Base-by-base conservation (phyloP, 2,329 filamentous ascomycete species). In the Nigrospora sphaerica region DNA sequence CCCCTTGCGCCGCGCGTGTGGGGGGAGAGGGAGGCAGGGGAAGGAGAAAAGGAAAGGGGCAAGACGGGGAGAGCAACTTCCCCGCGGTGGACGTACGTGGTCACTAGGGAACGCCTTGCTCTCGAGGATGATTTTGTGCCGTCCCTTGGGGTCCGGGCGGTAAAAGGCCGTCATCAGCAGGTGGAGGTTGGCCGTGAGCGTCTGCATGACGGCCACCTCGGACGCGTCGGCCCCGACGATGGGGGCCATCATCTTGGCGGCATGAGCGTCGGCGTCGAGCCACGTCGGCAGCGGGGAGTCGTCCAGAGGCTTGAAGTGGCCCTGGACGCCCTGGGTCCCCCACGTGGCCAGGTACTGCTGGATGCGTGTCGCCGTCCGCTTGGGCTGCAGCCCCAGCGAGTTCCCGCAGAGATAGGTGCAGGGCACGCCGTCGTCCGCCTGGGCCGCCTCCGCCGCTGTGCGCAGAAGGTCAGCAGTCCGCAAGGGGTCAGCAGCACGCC, bases 31-130 rank as follows among this genome's bases (percentile, higher is more conserved):
- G 7, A 7, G 19, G 19, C 4, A 28, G 10, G 23, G 2, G 23
- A 28, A 9, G 10, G 23, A 28, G 23, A 28, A 10, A 10, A 10
- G 7, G 7, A 9, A 9, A 28, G 7, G 23, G 7, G 31, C 16
- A 32, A 16, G 12, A 42, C 16, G 33, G 36, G 12, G n/a, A 28
- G 19, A 23, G 39, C 7, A 5, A 28, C 2, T 28, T 10, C 7
- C 23, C 23, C 23, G 23, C 7, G 23, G 23, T 28, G 23, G 7
- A 59, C 75, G 55, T 74, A 88, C 85, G 68, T 89, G 85, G 63
- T 92, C 87, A 62, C 83, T 88, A 1, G 87, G 87, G 58, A 92
- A 92, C 0, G 87, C 86, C 60, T 88, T 90, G 51, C 79, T 81
- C 63, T 92, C 87, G 31, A 91, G 73, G 49, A 91, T 85, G 52